A percentile compares a stretch with the other conserved stretches of the same genome.
Conservation (phyloP, 2,329 filamentous ascomycete species). For the Biscogniauxia mediterranea region DNA sequence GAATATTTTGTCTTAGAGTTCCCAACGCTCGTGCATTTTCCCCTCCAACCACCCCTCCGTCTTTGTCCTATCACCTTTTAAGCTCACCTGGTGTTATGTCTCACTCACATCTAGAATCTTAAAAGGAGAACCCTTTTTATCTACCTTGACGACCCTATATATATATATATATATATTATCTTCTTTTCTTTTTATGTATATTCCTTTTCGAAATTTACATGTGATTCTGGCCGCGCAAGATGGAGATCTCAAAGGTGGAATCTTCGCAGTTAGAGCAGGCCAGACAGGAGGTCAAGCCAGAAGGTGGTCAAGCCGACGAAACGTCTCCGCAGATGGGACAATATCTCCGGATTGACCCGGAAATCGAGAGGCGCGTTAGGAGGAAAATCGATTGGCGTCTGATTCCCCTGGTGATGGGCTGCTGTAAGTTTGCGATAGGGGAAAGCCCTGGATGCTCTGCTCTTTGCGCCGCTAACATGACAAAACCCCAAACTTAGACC, state of each 20-base stretch:
- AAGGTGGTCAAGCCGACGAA: conserved; percentile 5
- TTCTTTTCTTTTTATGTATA: too few species aligned
- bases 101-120: too few species aligned
- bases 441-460: not conserved
- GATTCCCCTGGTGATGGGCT: conserved; percentile 32
- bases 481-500: conserved; percentile 20
- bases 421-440: conserved; percentile 21
- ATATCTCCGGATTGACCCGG: conserved; percentile 26
- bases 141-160: too few species aligned
- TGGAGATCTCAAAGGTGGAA: conserved; percentile 13
- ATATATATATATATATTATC: too few species aligned
- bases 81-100: too few species aligned
- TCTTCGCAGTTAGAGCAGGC: conserved; percentile 10
- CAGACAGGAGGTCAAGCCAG: conserved; percentile 3
- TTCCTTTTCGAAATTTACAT: too few species aligned
- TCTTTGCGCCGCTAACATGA: too few species aligned
- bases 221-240: not conserved
- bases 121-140: too few species aligned
- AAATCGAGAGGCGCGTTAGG: conserved; percentile 33
- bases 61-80: too few species aligned
- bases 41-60: too few species aligned
- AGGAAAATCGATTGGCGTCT: conserved; percentile 35
- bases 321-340: conserved; percentile 1
- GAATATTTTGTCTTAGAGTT: too few species aligned
- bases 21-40: too few species aligned